phyloP scores from a whole-genome alignment of 176 grass and related monocot species.

The Poa annua region DNA sequence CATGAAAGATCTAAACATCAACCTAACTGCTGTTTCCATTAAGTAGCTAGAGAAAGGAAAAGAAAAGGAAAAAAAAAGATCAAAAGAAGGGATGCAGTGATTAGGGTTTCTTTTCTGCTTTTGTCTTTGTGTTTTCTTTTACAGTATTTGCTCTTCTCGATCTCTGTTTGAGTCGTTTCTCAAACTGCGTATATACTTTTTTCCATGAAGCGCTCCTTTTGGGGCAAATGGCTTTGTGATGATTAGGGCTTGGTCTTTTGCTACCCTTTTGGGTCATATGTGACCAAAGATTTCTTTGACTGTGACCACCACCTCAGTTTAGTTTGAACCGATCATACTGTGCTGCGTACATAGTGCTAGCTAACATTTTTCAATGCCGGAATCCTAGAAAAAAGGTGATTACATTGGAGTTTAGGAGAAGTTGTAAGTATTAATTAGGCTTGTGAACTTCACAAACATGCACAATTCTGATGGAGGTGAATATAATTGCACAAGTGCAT shows the following conservation, averaged over 20 bases:
- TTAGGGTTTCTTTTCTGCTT: conserved; percentile 70
- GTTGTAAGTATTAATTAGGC: background rate
- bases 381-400: conserved; percentile 48
- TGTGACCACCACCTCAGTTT: conserved; percentile 58
- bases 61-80: conserved; percentile 45
- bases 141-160: conserved; percentile 47
- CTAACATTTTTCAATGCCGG: background rate
- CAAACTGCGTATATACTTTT: conserved; percentile 69
- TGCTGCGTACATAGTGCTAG: conserved; percentile 32
- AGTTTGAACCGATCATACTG: conserved; percentile 54
- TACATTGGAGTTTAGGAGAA: conserved; percentile 17
- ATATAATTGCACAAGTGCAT: background rate
- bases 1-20: conserved; percentile 53
- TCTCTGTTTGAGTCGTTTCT: conserved; percentile 48
- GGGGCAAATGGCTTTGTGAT: conserved; percentile 90
- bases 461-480: conserved; percentile 1
- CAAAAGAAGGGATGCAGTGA: conserved; percentile 60
- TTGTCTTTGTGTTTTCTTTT: conserved; percentile 71
- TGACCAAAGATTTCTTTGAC: conserved; percentile 87
- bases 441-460: conserved; percentile 13
- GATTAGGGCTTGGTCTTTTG: conserved; percentile 79
- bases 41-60: conserved; percentile 55
- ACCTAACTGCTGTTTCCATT: conserved; percentile 46
- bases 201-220: conserved; percentile 92
- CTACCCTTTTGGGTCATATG: conserved; percentile 87